phyloP scores from a whole-genome alignment of 345 rosid species.

The Citrus maxima region DNA sequence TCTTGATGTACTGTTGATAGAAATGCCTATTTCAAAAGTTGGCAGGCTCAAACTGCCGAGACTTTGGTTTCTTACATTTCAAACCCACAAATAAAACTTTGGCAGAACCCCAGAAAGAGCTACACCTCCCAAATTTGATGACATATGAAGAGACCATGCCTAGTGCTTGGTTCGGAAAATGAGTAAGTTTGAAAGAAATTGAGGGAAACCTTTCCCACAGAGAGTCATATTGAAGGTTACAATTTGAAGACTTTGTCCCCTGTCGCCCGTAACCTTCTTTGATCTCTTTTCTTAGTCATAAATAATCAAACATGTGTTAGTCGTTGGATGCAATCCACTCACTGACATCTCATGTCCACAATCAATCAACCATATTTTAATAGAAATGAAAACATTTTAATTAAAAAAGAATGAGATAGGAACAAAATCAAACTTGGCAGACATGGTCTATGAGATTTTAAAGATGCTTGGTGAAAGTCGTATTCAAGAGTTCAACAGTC shows the following conservation, averaged over 20 bases:
- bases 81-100: neutral
- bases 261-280: neutral
- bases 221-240: too few relatives aligned
- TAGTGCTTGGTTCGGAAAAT: neutral
- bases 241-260: too few relatives aligned
- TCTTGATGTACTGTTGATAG: neutral
- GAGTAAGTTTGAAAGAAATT: neutral
- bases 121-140: neutral
- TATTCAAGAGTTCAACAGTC: neutral
- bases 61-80: neutral
- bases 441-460: too few relatives aligned
- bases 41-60: neutral
- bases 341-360: neutral
- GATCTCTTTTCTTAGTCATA: neutral
- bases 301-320: neutral
- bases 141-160: neutral
- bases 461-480: neutral
- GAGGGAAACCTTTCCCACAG: too few relatives aligned
- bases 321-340: neutral
- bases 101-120: neutral
- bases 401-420: neutral
- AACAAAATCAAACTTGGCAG: too few relatives aligned
- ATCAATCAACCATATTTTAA: neutral
- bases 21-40: too few relatives aligned
- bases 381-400: neutral